Evolutionary conservation across 495 filamentous ascomycete genomes (phyloP).

Genomic region (Hyaloscypha hepaticicola): DNA sequence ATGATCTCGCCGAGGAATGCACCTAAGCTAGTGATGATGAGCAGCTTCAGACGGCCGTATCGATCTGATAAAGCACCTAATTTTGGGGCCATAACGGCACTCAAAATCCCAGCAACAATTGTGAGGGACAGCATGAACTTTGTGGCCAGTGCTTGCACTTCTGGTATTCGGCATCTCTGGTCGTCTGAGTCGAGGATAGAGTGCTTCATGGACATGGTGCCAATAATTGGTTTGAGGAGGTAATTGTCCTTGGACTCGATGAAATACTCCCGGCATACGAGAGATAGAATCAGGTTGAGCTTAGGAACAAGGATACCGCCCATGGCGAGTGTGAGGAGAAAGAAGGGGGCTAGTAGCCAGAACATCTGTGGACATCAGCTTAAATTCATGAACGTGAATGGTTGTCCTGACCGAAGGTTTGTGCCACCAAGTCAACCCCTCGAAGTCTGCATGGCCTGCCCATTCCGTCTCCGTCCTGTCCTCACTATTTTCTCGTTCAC

Average conservation of each 20-base stretch:
- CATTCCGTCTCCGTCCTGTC: conserved; percentile 33
- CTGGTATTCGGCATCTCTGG: conserved; percentile 67
- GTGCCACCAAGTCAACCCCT: conserved; percentile 66
- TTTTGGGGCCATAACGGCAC: conserved; percentile 75
- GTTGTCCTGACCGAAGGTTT: conserved; percentile 62
- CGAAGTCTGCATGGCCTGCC: conserved; percentile 57
- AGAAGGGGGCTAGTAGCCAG: conserved; percentile 79
- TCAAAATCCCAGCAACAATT: conserved; percentile 67
- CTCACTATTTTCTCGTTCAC: conserved; percentile 19
- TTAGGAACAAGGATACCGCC: conserved; percentile 79
- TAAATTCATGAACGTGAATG: neutral
- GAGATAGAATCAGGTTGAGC: conserved; percentile 73
- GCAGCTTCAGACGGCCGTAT: conserved; percentile 72
- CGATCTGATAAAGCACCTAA: conserved; percentile 85
- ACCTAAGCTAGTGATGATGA: conserved; percentile 66
- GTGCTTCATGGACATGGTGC: conserved; percentile 51
- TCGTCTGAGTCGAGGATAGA: conserved; percentile 66
- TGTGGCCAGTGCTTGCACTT: conserved; percentile 72
- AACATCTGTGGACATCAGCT: conserved; percentile 56
- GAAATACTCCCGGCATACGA: conserved; percentile 81
- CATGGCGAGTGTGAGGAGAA: conserved; percentile 76
- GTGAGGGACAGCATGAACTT: conserved; percentile 73
- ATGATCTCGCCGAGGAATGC: conserved; percentile 68
- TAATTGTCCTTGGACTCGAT: conserved; percentile 63
- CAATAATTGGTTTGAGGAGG: conserved; percentile 61